phyloP scores from a whole-genome alignment of 2,329 filamentous ascomycete species.

The Colletotrichum sansevieriae region DNA sequence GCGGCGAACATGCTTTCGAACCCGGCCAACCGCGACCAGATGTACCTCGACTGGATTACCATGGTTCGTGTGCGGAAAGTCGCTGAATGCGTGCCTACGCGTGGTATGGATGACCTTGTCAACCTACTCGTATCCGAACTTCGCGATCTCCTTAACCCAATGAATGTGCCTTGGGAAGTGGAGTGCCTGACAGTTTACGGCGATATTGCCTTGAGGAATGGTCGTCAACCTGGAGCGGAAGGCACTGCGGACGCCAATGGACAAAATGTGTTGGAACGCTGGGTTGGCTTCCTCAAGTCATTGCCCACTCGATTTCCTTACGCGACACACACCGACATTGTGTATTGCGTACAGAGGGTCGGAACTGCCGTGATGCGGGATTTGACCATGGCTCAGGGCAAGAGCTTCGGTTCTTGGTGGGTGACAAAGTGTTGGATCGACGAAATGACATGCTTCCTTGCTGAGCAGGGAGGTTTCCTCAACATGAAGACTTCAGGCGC shows the following conservation, averaged over 20 bases:
- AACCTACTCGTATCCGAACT: constrained; percentile 75
- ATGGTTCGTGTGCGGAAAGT: constrained; percentile 73
- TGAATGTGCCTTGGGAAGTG: constrained; percentile 74
- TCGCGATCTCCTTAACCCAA: constrained; percentile 76
- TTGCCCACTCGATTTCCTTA: constrained; percentile 81
- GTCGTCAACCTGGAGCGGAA: constrained; percentile 56
- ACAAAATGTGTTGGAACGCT: constrained; percentile 81
- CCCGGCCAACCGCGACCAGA: constrained; percentile 89
- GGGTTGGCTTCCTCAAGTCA: constrained; percentile 78
- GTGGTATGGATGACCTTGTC: constrained; percentile 76
- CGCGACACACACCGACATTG: constrained; percentile 77
- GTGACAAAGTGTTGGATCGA: constrained; percentile 96
- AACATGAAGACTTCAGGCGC: constrained; percentile 62
- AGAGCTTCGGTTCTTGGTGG: constrained; percentile 93
- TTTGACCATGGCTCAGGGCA: constrained; percentile 81
- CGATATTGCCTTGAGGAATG: constrained; percentile 64
- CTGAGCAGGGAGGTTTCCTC: constrained; percentile 91
- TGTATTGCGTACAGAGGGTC: constrained; percentile 81
- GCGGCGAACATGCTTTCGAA: constrained; percentile 93
- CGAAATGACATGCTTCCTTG: constrained; percentile 92
- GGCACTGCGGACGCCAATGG: constrained; percentile 56
- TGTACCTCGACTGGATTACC: constrained; percentile 92
- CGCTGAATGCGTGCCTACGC: constrained; percentile 72
- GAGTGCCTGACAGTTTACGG: constrained; percentile 73
- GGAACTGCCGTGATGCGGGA: constrained; percentile 85